phyloP scores from a whole-genome alignment of 768 basidiomycete species.

The Neoboletus subvelutipes region DNA sequence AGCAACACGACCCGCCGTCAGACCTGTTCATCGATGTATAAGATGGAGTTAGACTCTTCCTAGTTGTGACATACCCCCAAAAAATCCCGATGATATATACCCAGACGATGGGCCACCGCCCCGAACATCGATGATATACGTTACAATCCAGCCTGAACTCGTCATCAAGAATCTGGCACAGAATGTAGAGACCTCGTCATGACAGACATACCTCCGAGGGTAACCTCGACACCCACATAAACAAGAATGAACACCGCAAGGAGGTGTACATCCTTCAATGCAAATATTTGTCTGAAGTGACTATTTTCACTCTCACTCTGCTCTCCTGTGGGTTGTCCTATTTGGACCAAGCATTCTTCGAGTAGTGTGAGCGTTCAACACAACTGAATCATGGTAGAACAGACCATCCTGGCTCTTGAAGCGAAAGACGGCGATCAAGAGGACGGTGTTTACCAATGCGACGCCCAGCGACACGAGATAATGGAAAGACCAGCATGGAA shows the following conservation, averaged over 20 bases:
- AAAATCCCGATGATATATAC: constrained; percentile 54
- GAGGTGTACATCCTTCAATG: constrained; percentile 53
- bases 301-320: constrained; percentile 34
- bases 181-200: background rate
- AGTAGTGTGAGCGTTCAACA: constrained; percentile 19
- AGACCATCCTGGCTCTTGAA: constrained; percentile 68
- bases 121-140: constrained; percentile 47
- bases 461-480: constrained; percentile 70
- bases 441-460: constrained; percentile 52
- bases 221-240: constrained; percentile 70
- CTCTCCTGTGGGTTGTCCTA: constrained; percentile 48
- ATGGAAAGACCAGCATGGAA: constrained; percentile 72
- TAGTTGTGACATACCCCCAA: constrained; percentile 42
- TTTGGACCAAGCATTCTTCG: constrained; percentile 52
- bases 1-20: constrained; percentile 54
- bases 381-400: constrained; percentile 8
- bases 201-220: constrained; percentile 36
- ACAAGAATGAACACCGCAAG: constrained; percentile 63
- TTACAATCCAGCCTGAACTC: constrained; percentile 65
- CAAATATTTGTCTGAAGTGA: constrained; percentile 52
- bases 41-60: background rate
- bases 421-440: constrained; percentile 62
- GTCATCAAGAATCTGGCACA: background rate
- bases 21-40: constrained; percentile 38
- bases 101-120: constrained; percentile 48